Conservation (phyloP, 257 asterid species). For the Galeopsis tetrahit region DNA sequence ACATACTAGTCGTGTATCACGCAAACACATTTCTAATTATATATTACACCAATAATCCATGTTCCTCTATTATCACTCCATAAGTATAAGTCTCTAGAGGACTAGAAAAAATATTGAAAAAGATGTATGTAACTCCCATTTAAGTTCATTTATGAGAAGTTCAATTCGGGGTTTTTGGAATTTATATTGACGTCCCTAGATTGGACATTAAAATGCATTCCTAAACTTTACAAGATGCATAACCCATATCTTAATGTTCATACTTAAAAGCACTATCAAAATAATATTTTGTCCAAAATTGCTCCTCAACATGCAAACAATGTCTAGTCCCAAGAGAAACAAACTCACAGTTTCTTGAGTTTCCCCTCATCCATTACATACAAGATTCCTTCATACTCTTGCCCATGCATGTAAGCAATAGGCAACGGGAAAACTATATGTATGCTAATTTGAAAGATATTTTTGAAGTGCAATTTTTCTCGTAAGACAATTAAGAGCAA, state of each 20-base stretch:
- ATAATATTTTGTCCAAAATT: neutral
- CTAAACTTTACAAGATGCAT: neutral
- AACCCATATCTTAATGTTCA: neutral
- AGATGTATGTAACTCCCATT: neutral
- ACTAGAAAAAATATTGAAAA: too few species aligned
- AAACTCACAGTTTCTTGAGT: neutral
- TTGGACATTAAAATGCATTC: slow-evolving; percentile 9
- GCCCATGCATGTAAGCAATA: neutral
- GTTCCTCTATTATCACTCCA: too few species aligned
- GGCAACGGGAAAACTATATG: neutral
- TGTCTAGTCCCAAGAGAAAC: slow-evolving; percentile 24
- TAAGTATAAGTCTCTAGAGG: too few species aligned
- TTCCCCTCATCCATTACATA: neutral
- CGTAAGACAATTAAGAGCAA: neutral
- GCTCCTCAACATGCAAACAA: neutral
- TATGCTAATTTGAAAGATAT: neutral
- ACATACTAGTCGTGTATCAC: too few species aligned
- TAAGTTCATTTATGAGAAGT: neutral
- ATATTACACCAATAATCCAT: too few species aligned
- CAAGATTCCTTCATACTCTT: slow-evolving; percentile 19
- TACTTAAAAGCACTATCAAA: neutral
- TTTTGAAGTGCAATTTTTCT: neutral
- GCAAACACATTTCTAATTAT: too few species aligned
- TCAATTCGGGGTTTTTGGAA: neutral
- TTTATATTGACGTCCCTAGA: neutral